These are phyloP conservation scores for Baorangia bicolor DNA, from an alignment of 768 basidiomycete genomes.

Conservation along the genomic window DNA sequence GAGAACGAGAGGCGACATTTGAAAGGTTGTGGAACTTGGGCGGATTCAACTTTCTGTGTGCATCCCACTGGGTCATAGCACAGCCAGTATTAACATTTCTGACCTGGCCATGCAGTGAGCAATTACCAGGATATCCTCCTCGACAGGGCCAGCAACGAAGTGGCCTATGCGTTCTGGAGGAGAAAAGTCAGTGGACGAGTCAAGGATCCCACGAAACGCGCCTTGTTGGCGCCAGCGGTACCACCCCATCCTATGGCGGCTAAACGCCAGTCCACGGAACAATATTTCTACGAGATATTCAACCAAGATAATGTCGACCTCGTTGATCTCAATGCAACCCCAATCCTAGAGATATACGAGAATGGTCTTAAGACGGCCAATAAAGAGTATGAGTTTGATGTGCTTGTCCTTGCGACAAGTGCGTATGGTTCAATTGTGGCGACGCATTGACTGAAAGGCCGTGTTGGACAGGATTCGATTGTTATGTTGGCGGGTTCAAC, in stretches of 20 bases:
- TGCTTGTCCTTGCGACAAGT: slow-evolving; percentile 19
- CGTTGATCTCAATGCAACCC: slow-evolving; percentile 2
- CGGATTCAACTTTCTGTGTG: slow-evolving; percentile 8
- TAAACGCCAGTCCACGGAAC: slow-evolving; percentile 10
- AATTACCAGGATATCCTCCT: slow-evolving; percentile 3
- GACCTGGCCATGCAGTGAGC: not conserved
- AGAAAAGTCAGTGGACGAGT: slow-evolving; percentile 13
- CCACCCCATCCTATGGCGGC: slow-evolving; percentile 8
- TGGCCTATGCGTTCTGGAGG: slow-evolving; percentile 13
- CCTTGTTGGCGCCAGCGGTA: slow-evolving; percentile 12
- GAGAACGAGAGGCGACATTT: slow-evolving; percentile 9
- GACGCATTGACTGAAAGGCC: not conserved
- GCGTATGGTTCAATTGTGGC: not conserved
- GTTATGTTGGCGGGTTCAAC: not conserved
- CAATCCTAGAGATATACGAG: slow-evolving; percentile 10
- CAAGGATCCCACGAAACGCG: slow-evolving; percentile 12
- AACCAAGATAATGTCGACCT: slow-evolving; percentile 19
- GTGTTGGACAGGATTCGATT: slow-evolving; percentile 10
- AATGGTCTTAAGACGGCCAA: slow-evolving; percentile 8
- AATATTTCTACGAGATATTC: slow-evolving; percentile 13
- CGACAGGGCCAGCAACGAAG: not conserved
- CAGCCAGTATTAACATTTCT: not conserved
- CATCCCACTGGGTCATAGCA: not conserved
- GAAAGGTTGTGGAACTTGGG: slow-evolving; percentile 7
- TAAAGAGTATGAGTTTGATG: slow-evolving; percentile 12